Evolutionary conservation across 108 stramenopile species (phyloP), one percentile per base, ranked within the genome.

Genomic region (Licmophora abbreviata): DNA sequence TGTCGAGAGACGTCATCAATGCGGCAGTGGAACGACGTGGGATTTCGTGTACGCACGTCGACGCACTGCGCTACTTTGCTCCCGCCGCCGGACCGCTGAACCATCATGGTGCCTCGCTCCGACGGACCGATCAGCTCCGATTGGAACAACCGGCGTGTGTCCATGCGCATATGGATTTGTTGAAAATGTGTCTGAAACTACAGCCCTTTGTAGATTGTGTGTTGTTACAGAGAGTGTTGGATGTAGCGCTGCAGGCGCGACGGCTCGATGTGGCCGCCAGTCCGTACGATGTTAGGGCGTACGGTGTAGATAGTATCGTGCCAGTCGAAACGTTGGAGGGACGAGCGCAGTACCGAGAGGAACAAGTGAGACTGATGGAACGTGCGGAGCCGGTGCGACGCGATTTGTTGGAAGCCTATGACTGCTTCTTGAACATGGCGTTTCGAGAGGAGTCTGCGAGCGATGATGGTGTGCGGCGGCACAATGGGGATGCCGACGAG

Each of bases 151-250:
- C 81, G 44, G 85, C 75, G 26, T 93, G 92, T 61, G 76, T 97
- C 3, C 96, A 97, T 66, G 94, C 93, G 1, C 85, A 81, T 49
- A 97, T 97, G 96, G 96, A 97, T 55, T 58, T 97, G 46, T 66
- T 97, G 41, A 94, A 94, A 64, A 93, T 92, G 48, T 74, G 73
- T 14, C 54, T 88, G 41, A 75, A 81, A 32, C 45, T 95, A 4
- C 67, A 66, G 38, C 79, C 91, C 1, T 91, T 92, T 56, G 53
- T 80, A 22, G 69, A 75, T 29, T 37, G 85, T 25, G 68, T 42
- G 6, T 33, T 93, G 51, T 42, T 95, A 43, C 44, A 20, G 3
- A 72, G 76, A 17, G 58, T 80, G 4, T 41, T 93, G 30, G 63
- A 64, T 17, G 46, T 90, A 29, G 83, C 91, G 15, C 56, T 97